Evolutionary conservation across 345 rosid species (phyloP).

Genomic region (Acer negundo): DNA sequence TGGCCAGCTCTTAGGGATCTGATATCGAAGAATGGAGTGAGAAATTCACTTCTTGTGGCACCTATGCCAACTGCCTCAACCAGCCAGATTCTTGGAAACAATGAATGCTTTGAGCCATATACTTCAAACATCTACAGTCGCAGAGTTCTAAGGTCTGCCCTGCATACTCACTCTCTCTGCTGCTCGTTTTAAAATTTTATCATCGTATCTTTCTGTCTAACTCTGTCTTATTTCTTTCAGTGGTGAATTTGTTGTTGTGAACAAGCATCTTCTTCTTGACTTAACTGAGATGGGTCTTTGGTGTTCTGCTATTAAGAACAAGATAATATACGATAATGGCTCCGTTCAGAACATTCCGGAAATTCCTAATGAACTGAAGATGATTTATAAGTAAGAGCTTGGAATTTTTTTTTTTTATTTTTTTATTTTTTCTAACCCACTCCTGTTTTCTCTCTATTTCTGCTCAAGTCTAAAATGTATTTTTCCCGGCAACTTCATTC

Average conservation of each 20-base stretch:
- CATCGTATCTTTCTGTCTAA: slow-evolving; percentile 5
- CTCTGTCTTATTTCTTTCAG: slow-evolving; percentile 33
- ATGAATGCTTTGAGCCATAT: slow-evolving; percentile 94
- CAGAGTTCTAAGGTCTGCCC: slow-evolving; percentile 72
- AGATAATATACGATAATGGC: slow-evolving; percentile 67
- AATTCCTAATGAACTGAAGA: slow-evolving; percentile 63
- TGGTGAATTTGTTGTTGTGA: slow-evolving; percentile 87
- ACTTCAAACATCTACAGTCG: slow-evolving; percentile 91
- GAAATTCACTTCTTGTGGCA: slow-evolving; percentile 90
- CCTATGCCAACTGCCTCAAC: slow-evolving; percentile 99
- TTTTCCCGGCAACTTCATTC: slow-evolving; percentile 7
- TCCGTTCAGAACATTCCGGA: slow-evolving; percentile 68
- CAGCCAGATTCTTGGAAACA: slow-evolving; percentile 95
- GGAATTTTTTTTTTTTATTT: background rate
- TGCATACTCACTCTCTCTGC: background rate
- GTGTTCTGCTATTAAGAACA: slow-evolving; percentile 71
- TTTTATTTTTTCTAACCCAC: background rate
- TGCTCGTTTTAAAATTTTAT: background rate
- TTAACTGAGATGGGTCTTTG: slow-evolving; percentile 83
- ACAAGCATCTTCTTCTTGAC: slow-evolving; percentile 91
- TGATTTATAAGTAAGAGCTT: slow-evolving; percentile 62
- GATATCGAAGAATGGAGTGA: slow-evolving; percentile 75
- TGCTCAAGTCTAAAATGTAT: background rate
- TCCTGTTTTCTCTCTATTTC: background rate
- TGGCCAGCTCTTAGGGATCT: slow-evolving; percentile 65